phyloP scores from a whole-genome alignment of 768 basidiomycete genomes.

The Mycena rosella region DNA sequence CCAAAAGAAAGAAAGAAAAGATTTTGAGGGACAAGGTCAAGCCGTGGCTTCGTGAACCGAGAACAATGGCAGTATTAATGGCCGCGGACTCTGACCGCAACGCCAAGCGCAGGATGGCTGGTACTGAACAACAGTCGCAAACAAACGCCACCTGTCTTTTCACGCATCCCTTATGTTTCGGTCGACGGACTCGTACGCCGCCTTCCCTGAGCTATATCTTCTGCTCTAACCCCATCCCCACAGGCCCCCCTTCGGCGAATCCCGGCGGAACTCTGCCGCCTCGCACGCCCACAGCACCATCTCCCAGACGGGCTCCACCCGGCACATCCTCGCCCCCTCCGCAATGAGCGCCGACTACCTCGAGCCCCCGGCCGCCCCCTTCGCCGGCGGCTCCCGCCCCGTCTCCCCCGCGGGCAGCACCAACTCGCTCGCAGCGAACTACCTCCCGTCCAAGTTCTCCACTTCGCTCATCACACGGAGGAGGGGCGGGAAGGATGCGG shows the following conservation, averaged over 20 bases:
- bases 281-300: conserved; percentile 49
- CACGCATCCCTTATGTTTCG: conserved; percentile 5
- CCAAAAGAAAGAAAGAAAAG: too few relatives aligned
- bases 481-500: background rate
- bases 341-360: conserved; percentile 39
- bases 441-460: conserved; percentile 73
- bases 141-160: background rate
- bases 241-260: conserved; percentile 1
- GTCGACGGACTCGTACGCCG: conserved; percentile 20
- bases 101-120: too few relatives aligned
- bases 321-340: conserved; percentile 47
- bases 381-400: conserved; percentile 9
- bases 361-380: conserved; percentile 50
- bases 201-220: background rate
- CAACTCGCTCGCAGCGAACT: conserved; percentile 65
- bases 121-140: background rate
- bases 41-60: too few relatives aligned
- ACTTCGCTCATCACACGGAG: conserved; percentile 51
- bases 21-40: too few relatives aligned
- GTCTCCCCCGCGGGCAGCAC: conserved; percentile 16
- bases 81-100: too few relatives aligned
- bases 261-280: conserved; percentile 39
- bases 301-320: conserved; percentile 51
- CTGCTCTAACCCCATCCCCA: background rate
- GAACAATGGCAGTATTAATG: too few relatives aligned